Conservation (phyloP, 1,139 yeast species). For the Pneumocystis murina region DNA sequence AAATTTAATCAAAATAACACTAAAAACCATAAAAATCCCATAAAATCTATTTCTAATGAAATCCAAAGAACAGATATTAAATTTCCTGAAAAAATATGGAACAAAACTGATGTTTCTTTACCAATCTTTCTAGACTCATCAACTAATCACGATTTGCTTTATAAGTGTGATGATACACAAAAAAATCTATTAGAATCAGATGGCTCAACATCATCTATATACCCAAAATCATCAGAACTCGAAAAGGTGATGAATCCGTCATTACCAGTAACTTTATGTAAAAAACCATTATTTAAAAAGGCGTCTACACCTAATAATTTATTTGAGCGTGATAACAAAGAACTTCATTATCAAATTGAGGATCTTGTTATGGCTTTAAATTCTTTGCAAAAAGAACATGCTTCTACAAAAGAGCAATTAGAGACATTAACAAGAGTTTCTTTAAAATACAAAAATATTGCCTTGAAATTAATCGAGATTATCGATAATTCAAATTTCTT, state of each 20-base stretch:
- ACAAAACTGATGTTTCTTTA: conserved; percentile 5
- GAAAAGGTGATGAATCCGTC: conserved; percentile 2
- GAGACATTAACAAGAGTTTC: conserved; percentile 5
- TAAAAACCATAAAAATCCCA: conserved; percentile 7
- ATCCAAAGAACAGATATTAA: conserved; percentile 12
- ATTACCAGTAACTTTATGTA: conserved; percentile 4
- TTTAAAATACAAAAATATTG: background rate
- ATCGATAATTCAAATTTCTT: background rate
- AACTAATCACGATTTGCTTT: background rate
- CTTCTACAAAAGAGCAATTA: conserved; percentile 9
- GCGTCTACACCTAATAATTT: background rate
- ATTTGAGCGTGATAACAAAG: conserved; percentile 9
- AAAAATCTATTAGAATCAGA: conserved; percentile 4
- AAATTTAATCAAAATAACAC: conserved; percentile 14
- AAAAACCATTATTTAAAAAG: background rate
- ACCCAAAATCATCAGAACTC: conserved; percentile 4
- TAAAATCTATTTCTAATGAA: conserved; percentile 5
- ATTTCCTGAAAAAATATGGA: conserved; percentile 11
- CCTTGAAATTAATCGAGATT: background rate
- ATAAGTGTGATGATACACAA: background rate
- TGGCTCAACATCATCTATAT: background rate
- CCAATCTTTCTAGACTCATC: conserved; percentile 2
- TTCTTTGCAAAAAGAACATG: conserved; percentile 13
- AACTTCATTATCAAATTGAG: conserved; percentile 16
- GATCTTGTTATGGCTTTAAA: conserved; percentile 17